A percentile compares a stretch with the other conserved stretches of the same genome.
Conservation (phyloP, 331 rosid species). For the Stylosanthes scabra region DNA sequence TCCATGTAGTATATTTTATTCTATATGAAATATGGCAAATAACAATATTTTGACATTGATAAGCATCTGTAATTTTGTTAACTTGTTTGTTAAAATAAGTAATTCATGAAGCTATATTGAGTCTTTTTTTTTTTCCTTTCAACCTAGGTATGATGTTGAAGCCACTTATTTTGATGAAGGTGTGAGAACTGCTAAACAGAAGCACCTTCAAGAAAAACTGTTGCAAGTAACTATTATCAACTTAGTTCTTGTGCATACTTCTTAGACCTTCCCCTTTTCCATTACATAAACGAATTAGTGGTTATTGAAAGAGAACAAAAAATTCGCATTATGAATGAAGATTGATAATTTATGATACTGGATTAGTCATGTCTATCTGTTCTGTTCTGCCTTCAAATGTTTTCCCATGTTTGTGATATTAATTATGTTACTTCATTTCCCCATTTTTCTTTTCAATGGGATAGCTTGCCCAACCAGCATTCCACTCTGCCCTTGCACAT, state of each 20-base stretch:
- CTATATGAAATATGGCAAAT: slow-evolving; percentile 22
- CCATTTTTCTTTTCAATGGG: slow-evolving; percentile 33
- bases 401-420: slow-evolving; percentile 27
- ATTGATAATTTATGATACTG: slow-evolving; percentile 20
- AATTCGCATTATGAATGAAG: neutral
- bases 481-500: slow-evolving; percentile 75
- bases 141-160: slow-evolving; percentile 79
- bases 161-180: slow-evolving; percentile 88
- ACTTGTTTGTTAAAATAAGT: neutral
- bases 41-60: neutral
- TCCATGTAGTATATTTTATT: slow-evolving; percentile 39
- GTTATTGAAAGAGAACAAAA: slow-evolving; percentile 26
- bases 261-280: neutral
- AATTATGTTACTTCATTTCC: slow-evolving; percentile 6
- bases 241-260: slow-evolving; percentile 30
- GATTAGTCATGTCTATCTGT: neutral
- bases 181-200: slow-evolving; percentile 80
- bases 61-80: neutral
- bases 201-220: slow-evolving; percentile 82
- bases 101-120: slow-evolving; percentile 19
- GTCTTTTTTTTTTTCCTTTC: slow-evolving; percentile 15
- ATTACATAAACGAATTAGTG: slow-evolving; percentile 14
- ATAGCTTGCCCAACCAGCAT: slow-evolving; percentile 82
- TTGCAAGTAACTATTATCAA: slow-evolving; percentile 65
- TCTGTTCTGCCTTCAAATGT: slow-evolving; percentile 4